These are phyloP conservation scores for Microthlaspi erraticum DNA, from an alignment of 345 rosid species.

Conservation along the genomic window DNA sequence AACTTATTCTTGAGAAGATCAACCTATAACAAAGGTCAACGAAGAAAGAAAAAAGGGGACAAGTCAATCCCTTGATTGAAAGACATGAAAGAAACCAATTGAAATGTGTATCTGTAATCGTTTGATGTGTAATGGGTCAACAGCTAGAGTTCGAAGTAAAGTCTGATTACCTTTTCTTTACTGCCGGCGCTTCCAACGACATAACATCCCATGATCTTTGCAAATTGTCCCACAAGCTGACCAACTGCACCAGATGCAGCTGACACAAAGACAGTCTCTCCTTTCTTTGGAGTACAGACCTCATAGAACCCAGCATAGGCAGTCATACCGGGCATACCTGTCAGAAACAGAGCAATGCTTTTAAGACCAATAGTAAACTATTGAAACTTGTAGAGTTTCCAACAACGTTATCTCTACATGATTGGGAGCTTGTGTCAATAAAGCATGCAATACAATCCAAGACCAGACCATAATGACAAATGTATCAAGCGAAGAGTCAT, in stretches of 20 bases:
- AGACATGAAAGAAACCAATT: background rate
- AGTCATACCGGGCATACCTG: constrained; percentile 69
- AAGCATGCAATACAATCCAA: constrained; percentile 1
- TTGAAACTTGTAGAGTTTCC: background rate
- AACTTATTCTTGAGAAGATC: constrained; percentile 62
- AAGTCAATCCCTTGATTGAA: constrained; percentile 1
- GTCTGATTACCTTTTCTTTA: constrained; percentile 48
- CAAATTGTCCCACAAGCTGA: constrained; percentile 71
- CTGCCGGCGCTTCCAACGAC: constrained; percentile 76
- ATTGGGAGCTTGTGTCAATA: background rate
- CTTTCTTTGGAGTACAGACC: constrained; percentile 59
- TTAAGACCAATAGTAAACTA: background rate
- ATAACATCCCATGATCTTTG: constrained; percentile 62
- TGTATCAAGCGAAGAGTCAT: background rate
- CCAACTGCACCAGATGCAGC: constrained; percentile 84
- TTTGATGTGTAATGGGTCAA: constrained; percentile 3
- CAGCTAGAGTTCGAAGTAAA: background rate
- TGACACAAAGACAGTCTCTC: constrained; percentile 63
- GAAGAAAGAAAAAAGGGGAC: background rate
- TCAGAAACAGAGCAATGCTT: constrained; percentile 22
- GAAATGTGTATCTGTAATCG: background rate
- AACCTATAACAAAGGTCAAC: constrained; percentile 43
- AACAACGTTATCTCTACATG: too few species aligned
- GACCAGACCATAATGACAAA: background rate
- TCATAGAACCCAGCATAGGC: constrained; percentile 65